Conservation (phyloP, 139 green algal genomes). For the Dunaliella primolecta region DNA sequence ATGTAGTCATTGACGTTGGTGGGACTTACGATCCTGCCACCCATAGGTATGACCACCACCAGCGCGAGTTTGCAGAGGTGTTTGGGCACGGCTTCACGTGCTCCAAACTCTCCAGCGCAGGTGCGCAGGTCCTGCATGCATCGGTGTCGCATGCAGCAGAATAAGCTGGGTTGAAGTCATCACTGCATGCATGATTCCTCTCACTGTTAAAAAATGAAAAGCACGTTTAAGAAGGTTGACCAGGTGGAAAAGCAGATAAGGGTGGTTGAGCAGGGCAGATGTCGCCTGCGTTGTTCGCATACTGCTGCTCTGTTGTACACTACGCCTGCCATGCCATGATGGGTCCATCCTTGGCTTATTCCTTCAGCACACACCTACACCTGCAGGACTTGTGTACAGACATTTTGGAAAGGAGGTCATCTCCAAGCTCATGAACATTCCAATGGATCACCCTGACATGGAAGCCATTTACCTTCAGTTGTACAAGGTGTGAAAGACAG, state of each 20-base stretch:
- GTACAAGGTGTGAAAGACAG: constrained; percentile 10
- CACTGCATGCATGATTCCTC: too few species aligned
- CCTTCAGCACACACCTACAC: too few species aligned
- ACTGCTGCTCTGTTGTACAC: too few species aligned
- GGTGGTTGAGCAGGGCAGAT: too few species aligned
- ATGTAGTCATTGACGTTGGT: constrained; percentile 92
- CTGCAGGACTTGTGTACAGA: constrained; percentile 62
- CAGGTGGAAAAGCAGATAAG: too few species aligned
- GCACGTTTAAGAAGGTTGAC: too few species aligned
- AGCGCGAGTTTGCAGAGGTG: constrained; percentile 50
- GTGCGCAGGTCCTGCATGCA: constrained; percentile 17
- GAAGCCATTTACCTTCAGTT: constrained; percentile 70
- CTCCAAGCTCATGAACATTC: constrained; percentile 43
- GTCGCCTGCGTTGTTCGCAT: too few species aligned
- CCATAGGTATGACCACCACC: constrained; percentile 90
- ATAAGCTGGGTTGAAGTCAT: too few species aligned
- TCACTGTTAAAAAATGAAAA: too few species aligned
- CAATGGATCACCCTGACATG: constrained; percentile 58
- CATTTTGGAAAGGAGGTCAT: constrained; percentile 81
- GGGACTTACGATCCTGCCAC: constrained; percentile 70
- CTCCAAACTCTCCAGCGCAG: constrained; percentile 62
- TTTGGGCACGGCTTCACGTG: constrained; percentile 71
- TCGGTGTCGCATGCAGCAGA: not conserved
- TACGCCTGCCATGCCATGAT: too few species aligned
- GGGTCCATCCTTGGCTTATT: too few species aligned